phyloP scores from a whole-genome alignment of 352 stramenopile genomes.

The Phytophthora citrophthora region DNA sequence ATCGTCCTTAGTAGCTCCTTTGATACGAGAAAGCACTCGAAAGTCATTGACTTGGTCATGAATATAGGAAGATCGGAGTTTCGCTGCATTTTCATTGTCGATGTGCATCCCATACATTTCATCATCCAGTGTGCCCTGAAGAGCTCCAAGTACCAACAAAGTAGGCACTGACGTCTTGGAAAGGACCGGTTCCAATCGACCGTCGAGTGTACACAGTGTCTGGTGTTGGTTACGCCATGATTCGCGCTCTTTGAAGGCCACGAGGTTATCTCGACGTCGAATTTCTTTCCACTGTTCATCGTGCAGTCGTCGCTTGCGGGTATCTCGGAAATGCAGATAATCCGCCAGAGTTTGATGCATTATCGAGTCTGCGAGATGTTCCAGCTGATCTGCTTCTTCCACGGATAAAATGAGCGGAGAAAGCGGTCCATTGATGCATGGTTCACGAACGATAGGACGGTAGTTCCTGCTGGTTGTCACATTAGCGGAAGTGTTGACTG shows the following conservation, averaged over 20 bases:
- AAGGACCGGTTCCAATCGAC: slow-evolving; percentile 18
- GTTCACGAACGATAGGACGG: slow-evolving; percentile 5
- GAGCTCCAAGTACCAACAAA: slow-evolving; percentile 43
- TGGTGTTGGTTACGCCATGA: slow-evolving; percentile 37
- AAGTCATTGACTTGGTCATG: slow-evolving; percentile 55
- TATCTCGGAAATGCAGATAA: slow-evolving; percentile 43
- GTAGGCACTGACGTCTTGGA: slow-evolving; percentile 36
- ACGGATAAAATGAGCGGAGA: slow-evolving; percentile 29
- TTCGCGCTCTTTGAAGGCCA: slow-evolving; percentile 46
- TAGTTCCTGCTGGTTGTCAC: slow-evolving; percentile 27
- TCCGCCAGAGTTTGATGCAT: slow-evolving; percentile 37
- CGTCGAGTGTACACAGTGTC: slow-evolving; percentile 19
- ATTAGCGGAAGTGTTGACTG: slow-evolving; percentile 10
- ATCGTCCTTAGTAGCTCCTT: slow-evolving; percentile 27
- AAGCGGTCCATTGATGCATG: slow-evolving; percentile 6
- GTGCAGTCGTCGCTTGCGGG: slow-evolving; percentile 36
- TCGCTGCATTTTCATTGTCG: slow-evolving; percentile 32
- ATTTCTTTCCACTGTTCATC: slow-evolving; percentile 49
- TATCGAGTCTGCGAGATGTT: slow-evolving; percentile 34
- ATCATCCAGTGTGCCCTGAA: slow-evolving; percentile 64
- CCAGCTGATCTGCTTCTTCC: slow-evolving; percentile 29
- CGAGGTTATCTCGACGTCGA: slow-evolving; percentile 41
- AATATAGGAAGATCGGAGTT: slow-evolving; percentile 45
- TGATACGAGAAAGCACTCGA: slow-evolving; percentile 39
- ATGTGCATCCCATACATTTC: slow-evolving; percentile 60